A percentile compares a stretch with the other conserved stretches of the same genome.
These are phyloP conservation scores for Tephrocybe sp. DNA, from an alignment of 768 basidiomycete genomes.

Conservation along the genomic window DNA sequence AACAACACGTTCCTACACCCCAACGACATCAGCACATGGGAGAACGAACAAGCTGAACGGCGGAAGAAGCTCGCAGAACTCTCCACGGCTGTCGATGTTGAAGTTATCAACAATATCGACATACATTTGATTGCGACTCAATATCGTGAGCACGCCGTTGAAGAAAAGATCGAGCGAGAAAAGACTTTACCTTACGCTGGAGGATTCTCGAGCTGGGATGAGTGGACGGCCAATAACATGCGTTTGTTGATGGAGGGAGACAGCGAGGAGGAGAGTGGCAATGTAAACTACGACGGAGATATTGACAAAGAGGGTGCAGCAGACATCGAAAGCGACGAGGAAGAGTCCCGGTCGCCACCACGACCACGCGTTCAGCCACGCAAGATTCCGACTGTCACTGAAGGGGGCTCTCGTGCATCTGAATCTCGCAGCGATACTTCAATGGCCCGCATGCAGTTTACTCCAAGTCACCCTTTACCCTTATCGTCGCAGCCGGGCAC, in stretches of 20 bases:
- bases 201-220: background rate
- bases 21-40: conserved; percentile 28
- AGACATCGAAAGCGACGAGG: background rate
- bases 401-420: no score
- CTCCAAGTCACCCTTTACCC: background rate
- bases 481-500: background rate
- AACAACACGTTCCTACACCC: conserved; percentile 22
- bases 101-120: conserved; percentile 35
- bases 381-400: no score
- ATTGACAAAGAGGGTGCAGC: no score
- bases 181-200: background rate
- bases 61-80: conserved; percentile 26
- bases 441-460: no score
- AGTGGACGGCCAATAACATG: background rate
- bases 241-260: background rate
- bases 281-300: no score
- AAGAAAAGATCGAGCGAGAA: conserved; percentile 36
- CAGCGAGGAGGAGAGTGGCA: no score
- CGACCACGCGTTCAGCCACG: no score
- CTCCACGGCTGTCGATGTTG: conserved; percentile 40
- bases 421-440: background rate
- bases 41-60: conserved; percentile 24
- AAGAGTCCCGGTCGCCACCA: background rate
- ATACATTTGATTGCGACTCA: conserved; percentile 42
- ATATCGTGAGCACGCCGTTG: conserved; percentile 40